Base-by-base conservation (phyloP, 306 rosid genomes). In the Cucumis cinereus region DNA sequence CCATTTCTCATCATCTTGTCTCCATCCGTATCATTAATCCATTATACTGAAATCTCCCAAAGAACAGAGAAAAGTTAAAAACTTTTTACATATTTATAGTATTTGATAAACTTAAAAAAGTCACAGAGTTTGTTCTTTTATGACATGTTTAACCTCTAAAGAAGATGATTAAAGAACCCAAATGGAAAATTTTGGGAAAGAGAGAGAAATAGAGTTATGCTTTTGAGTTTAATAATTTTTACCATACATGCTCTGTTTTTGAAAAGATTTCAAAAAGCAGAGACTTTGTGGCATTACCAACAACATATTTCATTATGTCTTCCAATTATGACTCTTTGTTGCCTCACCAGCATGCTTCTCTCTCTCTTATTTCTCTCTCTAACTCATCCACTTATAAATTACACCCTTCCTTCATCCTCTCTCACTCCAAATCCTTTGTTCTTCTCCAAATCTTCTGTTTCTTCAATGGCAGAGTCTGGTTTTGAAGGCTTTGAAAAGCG, bases 261-360 rank as follows among this genome's bases (percentile, higher is more conserved):
- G 10, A 28, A 56, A 41, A 58, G 36, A 56, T 40, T 40, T 73
- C 28, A 73, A 35, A 35, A 35, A 58, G 69, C n/a, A 57, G 38
- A 73, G 53, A 30, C 49, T 36, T 36, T 47, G 76, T 61, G 45
- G 50, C 71, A 72, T 58, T 62, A 62, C 55, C 15, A 43, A 41
- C 64, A 50, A 58, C 79, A 73, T 91, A 85, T 90, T 89, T 89
- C 92, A 91, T 90, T 83, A 89, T 93, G 93, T 45, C 87, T 88
- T 86, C 83, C 89, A 88, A 94, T 94, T 77, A 93, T 93, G 89
- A 87, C 83, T 84, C 94, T 90, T 89, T 93, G 95, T 91, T 91
- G 93, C 93, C 86, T 88, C 86, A 87, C 90, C 89, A 91, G 93
- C 97, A 90, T 93, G 97, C 96, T 92, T 63, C 45, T 41, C 41